Evolutionary conservation across 2,329 filamentous ascomycete species (phyloP).

Genomic region (Aspergillus spinulosporus): DNA sequence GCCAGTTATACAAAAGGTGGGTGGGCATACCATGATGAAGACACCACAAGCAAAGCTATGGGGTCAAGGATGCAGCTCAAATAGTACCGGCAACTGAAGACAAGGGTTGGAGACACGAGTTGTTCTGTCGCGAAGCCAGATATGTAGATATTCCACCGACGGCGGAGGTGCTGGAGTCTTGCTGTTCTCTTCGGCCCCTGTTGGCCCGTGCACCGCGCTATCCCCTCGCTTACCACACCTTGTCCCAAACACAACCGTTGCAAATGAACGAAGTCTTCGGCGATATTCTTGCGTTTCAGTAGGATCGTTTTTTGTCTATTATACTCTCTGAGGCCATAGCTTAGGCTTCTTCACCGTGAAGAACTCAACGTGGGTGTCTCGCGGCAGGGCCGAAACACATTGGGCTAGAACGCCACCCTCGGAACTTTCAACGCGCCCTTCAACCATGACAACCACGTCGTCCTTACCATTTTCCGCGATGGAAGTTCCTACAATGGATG

Average conservation of each 20-base stretch:
- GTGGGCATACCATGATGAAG: constrained; percentile 31
- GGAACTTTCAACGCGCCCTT: constrained; percentile 23
- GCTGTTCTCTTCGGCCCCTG: constrained; percentile 41
- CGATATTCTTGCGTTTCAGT: constrained; percentile 3
- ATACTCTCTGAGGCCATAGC: background rate
- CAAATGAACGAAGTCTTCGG: constrained; percentile 5
- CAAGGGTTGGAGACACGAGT: constrained; percentile 9
- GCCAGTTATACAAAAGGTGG: background rate
- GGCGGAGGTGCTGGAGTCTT: constrained; percentile 31
- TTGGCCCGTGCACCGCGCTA: constrained; percentile 38
- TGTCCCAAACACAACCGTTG: constrained; percentile 25
- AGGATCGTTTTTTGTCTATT: constrained; percentile 1
- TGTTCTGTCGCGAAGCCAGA: constrained; percentile 16
- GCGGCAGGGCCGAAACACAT: background rate
- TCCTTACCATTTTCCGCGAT: constrained; percentile 35
- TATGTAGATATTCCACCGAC: constrained; percentile 22
- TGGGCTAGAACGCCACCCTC: constrained; percentile 22
- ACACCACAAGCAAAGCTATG: background rate
- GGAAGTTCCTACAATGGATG: constrained; percentile 43
- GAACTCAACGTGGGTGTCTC: background rate
- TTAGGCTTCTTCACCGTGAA: background rate
- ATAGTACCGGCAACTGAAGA: constrained; percentile 6
- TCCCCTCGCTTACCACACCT: constrained; percentile 39
- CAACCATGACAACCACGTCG: constrained; percentile 37
- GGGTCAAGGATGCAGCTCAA: constrained; percentile 6